Percentiles rank a stretch among this genome's conserved stretches.
Conservation (phyloP, 2,329 filamentous ascomycete genomes). For the Amauroascus niger region DNA sequence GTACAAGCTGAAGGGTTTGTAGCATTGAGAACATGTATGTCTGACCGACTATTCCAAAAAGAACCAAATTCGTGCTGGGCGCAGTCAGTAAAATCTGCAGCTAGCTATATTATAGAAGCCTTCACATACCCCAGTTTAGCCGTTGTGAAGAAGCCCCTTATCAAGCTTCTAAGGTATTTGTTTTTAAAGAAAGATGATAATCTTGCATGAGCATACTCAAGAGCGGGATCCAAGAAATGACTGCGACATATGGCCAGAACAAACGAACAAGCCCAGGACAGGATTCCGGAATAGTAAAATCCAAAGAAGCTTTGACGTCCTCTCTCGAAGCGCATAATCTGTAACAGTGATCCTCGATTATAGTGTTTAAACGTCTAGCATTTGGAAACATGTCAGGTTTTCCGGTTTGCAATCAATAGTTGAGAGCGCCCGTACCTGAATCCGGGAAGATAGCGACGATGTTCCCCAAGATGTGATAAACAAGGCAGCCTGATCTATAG, state of each 20-base stretch:
- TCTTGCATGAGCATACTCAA: conserved; percentile 24
- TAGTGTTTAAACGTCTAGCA: conserved; percentile 33
- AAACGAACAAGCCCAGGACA: conserved; percentile 32
- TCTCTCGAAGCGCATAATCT: conserved; percentile 32
- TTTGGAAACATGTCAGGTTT: not conserved
- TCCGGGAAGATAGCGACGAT: conserved; percentile 29
- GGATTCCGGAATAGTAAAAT: conserved; percentile 36
- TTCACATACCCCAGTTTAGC: conserved; percentile 25
- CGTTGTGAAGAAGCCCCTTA: conserved; percentile 23
- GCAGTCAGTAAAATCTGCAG: conserved; percentile 16
- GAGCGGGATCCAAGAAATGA: conserved; percentile 29
- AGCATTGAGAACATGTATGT: conserved; percentile 37
- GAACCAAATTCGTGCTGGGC: conserved; percentile 27
- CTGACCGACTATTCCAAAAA: conserved; percentile 34
- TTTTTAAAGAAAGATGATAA: conserved; percentile 21
- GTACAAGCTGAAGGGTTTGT: conserved; percentile 35
- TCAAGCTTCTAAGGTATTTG: conserved; percentile 22
- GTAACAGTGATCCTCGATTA: conserved; percentile 28
- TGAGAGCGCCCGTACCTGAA: conserved; percentile 27
- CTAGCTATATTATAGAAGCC: not conserved
- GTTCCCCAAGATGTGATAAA: conserved; percentile 38
- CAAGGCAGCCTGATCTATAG: conserved; percentile 33
- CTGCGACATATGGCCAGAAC: conserved; percentile 32
- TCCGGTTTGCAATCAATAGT: no score
- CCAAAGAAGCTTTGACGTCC: conserved; percentile 26